Conservation (phyloP, 768 basidiomycete species). For the Lentinula lateritia region DNA sequence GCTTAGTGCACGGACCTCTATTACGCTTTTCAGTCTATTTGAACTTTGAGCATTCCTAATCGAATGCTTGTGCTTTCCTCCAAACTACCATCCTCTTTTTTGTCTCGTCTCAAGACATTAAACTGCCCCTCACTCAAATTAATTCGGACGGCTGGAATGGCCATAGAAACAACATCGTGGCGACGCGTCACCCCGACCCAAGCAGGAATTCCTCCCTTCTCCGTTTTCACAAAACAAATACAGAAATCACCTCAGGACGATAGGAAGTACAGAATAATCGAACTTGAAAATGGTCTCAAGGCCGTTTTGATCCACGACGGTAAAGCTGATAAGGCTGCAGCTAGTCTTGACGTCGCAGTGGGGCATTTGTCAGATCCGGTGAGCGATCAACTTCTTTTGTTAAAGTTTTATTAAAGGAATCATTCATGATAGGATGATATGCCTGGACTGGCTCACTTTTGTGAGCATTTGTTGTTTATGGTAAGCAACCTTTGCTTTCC, state of each 20-base stretch:
- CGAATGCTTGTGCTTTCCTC: slow-evolving; percentile 3
- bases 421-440: slow-evolving; percentile 61
- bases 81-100: not conserved
- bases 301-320: slow-evolving; percentile 80
- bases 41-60: not conserved
- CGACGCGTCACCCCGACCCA: slow-evolving; percentile 21
- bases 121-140: not conserved
- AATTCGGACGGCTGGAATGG: slow-evolving; percentile 11
- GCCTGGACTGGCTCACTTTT: slow-evolving; percentile 91
- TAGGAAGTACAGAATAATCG: slow-evolving; percentile 74
- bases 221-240: slow-evolving; percentile 53
- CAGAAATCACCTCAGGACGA: slow-evolving; percentile 75
- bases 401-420: slow-evolving; percentile 2
- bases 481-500: slow-evolving; percentile 31
- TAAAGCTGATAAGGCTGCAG: slow-evolving; percentile 89
- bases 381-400: slow-evolving; percentile 21
- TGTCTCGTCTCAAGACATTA: not conserved
- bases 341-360: slow-evolving; percentile 90
- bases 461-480: slow-evolving; percentile 96
- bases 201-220: slow-evolving; percentile 35
- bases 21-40: not conserved
- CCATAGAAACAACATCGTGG: slow-evolving; percentile 25
- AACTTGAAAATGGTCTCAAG: slow-evolving; percentile 85
- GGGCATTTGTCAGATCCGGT: slow-evolving; percentile 94
- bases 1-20: not conserved